Evolutionary conservation across 1,284 basidiomycete species (phyloP).

Genomic region (Moesziomyces aphidis): DNA sequence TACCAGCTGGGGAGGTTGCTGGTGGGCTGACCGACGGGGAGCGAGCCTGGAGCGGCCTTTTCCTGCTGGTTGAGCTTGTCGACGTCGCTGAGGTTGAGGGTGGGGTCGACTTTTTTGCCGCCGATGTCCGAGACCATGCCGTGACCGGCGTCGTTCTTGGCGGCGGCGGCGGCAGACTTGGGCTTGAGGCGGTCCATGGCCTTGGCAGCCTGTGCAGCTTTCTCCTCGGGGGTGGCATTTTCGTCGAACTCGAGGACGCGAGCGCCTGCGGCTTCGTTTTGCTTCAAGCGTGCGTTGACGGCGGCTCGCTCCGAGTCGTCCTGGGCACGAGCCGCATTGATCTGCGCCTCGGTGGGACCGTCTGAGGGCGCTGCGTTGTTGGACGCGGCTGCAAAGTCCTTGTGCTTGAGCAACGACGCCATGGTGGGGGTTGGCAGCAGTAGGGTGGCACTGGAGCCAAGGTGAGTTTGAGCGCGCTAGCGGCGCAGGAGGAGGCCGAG

Average conservation of each 20-base stretch:
- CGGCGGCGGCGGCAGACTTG: constrained; percentile 27
- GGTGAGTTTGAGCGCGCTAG: not conserved
- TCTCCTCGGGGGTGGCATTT: constrained; percentile 61
- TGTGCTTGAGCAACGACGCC: constrained; percentile 37
- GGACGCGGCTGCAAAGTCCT: constrained; percentile 21
- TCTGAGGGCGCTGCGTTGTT: not conserved
- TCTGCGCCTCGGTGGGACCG: constrained; percentile 27
- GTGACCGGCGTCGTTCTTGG: constrained; percentile 19
- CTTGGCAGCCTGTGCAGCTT: constrained; percentile 55
- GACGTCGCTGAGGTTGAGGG: constrained; percentile 56
- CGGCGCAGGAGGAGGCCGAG: not conserved
- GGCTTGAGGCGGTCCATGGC: constrained; percentile 50
- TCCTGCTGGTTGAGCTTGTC: constrained; percentile 56
- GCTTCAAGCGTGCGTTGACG: constrained; percentile 31
- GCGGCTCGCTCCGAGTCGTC: constrained; percentile 43
- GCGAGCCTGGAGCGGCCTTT: constrained; percentile 48
- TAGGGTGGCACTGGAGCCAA: no score
- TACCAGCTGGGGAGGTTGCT: constrained; percentile 50
- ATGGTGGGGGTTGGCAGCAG: constrained; percentile 4
- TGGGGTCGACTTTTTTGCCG: constrained; percentile 55
- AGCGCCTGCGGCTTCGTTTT: constrained; percentile 56
- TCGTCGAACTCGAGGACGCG: constrained; percentile 60
- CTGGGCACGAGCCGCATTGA: constrained; percentile 39
- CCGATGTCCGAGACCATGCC: constrained; percentile 56
- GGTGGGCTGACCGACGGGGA: constrained; percentile 52